Percentiles rank a stretch among this genome's conserved stretches.
Evolutionary conservation across 1,284 basidiomycete genomes (phyloP).

Genomic region (Mycocalia duriaeana): DNA sequence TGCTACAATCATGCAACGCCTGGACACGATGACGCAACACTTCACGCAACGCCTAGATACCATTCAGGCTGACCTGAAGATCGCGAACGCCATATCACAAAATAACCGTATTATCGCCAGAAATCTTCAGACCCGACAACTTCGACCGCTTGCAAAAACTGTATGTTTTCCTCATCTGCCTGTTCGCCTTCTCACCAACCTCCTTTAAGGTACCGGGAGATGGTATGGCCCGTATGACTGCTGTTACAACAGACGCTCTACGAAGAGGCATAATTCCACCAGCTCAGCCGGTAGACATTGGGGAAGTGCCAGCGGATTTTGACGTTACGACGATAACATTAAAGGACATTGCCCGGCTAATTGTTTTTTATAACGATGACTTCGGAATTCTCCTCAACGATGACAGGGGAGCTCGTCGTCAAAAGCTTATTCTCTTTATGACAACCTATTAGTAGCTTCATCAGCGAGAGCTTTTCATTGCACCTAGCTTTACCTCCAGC

Average conservation of each 20-base stretch:
- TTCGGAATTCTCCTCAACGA: neutral
- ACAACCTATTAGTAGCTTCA: neutral
- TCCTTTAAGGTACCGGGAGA: neutral
- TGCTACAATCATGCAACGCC: neutral
- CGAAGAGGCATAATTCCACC: neutral
- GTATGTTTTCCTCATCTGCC: neutral
- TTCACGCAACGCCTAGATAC: neutral
- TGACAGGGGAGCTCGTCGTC: neutral
- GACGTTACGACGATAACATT: neutral
- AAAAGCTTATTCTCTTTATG: neutral
- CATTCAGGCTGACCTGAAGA: neutral
- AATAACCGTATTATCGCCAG: neutral
- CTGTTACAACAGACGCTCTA: neutral
- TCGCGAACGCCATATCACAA: neutral
- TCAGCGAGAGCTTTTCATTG: too few species aligned
- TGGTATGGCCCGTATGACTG: neutral
- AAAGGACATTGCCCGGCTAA: neutral
- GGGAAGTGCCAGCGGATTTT: neutral
- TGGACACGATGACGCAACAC: neutral
- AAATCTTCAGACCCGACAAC: neutral
- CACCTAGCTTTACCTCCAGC: too few species aligned
- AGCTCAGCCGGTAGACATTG: neutral
- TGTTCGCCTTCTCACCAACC: neutral
- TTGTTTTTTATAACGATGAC: neutral
- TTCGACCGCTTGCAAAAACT: neutral